Evolutionary conservation across 768 basidiomycete genomes (phyloP), one percentile per base, ranked within the genome.

Genomic region (Lentinula detonsa): DNA sequence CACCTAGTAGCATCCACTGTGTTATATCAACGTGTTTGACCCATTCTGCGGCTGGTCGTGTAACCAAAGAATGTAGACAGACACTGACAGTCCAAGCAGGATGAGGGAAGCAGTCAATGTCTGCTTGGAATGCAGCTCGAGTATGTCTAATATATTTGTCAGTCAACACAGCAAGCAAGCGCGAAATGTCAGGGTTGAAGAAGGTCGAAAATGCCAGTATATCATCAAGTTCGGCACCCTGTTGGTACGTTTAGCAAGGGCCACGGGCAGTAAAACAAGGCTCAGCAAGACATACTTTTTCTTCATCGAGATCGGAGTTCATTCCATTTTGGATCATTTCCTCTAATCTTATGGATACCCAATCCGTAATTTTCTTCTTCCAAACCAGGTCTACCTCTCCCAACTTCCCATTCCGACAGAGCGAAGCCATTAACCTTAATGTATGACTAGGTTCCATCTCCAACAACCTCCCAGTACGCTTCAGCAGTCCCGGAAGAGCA

Each of bases 401-500:
- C n/a, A 91, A 66, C 61, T 81, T 82, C 64, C 79, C 79, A n/a
- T 72, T 68, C 52, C 72, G 71, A 62, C 72, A 73, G 39, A 90
- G 72, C 5, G 71, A 71, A 0, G 83, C 81, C 15, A 88, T 71
- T 60, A 90, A 74, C 18, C 75, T 76, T 10, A 87, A 62, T 0
- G 82, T 72, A 46, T 68, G 63, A 42, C 67, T 67, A 4, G 81
- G 76, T n/a, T 83, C 75, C 5, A 65, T 61, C 31, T 82, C 74
- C 13, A 85, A 66, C 21, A 86, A 66, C 51, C 75, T 76, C 3
- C 76, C 72, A 1, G 81, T 82, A 34, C 75, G 73, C 65, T 82
- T 83, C 13, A 85, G 65, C n/a, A 91, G 67, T 11, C 78, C 71
- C 1, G 90, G 87, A 2, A 87, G 68, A 13, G 81, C 88, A 9